These are phyloP conservation scores for Nakazawaea siamensis DNA, from an alignment of 805 yeast genomes.

Conservation along the genomic window DNA sequence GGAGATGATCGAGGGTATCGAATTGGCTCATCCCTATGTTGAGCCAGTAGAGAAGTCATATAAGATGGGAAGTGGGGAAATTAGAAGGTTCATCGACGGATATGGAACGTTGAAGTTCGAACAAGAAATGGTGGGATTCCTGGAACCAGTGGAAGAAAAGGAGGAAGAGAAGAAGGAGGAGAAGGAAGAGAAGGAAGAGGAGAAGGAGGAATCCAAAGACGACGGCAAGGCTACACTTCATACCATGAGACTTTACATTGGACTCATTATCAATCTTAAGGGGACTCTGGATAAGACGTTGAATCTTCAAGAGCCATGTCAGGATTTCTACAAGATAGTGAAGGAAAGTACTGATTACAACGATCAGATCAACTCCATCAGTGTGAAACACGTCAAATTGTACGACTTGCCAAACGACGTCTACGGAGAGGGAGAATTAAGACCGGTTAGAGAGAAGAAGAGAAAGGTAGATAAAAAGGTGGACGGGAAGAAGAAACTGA, in stretches of 20 bases:
- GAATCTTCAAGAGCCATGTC: slow-evolving; percentile 84
- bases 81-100: slow-evolving; percentile 45
- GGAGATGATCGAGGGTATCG: slow-evolving; percentile 69
- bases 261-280: slow-evolving; percentile 49
- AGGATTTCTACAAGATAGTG: slow-evolving; percentile 79
- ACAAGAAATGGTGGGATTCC: slow-evolving; percentile 25
- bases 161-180: slow-evolving; percentile 24
- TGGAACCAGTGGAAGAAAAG: slow-evolving; percentile 22
- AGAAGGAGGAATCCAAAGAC: slow-evolving; percentile 18
- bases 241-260: slow-evolving; percentile 73
- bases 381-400: slow-evolving; percentile 65
- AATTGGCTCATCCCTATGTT: slow-evolving; percentile 83
- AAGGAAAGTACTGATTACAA: slow-evolving; percentile 64
- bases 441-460: slow-evolving; percentile 55
- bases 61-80: slow-evolving; percentile 36
- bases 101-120: slow-evolving; percentile 59
- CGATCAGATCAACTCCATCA: slow-evolving; percentile 49
- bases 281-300: slow-evolving; percentile 51
- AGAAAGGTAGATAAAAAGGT: slow-evolving; percentile 32
- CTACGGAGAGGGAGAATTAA: slow-evolving; percentile 65
- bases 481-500: slow-evolving; percentile 23
- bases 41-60: slow-evolving; percentile 59
- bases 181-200: slow-evolving; percentile 15
- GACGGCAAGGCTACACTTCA: slow-evolving; percentile 31
- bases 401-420: slow-evolving; percentile 83